Evolutionary conservation across 2,329 filamentous ascomycete genomes (phyloP), one percentile per base, ranked within the genome.

Genomic region (Pseudogymnoascus verrucosus): DNA sequence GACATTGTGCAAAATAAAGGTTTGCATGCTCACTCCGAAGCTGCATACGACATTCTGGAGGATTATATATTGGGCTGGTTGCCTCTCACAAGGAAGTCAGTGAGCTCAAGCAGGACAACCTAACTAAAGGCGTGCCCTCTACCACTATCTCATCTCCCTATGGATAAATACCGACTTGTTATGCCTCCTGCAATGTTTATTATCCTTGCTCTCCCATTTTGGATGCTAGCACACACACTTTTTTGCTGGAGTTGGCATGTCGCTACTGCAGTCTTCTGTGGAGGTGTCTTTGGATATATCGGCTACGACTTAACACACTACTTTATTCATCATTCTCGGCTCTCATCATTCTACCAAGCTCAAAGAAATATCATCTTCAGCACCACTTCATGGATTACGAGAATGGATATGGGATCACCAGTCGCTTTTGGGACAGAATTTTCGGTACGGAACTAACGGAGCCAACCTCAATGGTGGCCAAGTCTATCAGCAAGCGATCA

Each of bases 381-480:
- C 95, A 99, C 75, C 95, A 99, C 78, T 99, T 97, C 77, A 91
- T 95, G 66, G 95, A 99, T 75, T 99, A 96, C 75, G 90, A 99
- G 77, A 93, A 96, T 68, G 95, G 95, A 62, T 99, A 98, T 71
- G 95, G 95, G 64, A 93, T 99, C 61, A 97, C 93, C 34, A 97
- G 89, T 80, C 87, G 88, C 68, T 96, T 99, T 81, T 99, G 95
- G 95, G 95, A 99, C 75, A 80, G 79, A 60, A 78, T 99, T 5
- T 99, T 99, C 74, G 91, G 92, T 68, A 99, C 95, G 1, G 89
- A 96, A 78, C 80, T 99, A 19, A 19, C 19, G 19, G 19, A 19
- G 19, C 19, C 19, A 19, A 19, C 19, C 19, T 19, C 19, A 19
- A 19, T 19, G 19, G 19, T 19, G 19, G 19, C 19, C 19, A 19